phyloP scores from a whole-genome alignment of 2,329 filamentous ascomycete species.

The Trichoderma sp. region DNA sequence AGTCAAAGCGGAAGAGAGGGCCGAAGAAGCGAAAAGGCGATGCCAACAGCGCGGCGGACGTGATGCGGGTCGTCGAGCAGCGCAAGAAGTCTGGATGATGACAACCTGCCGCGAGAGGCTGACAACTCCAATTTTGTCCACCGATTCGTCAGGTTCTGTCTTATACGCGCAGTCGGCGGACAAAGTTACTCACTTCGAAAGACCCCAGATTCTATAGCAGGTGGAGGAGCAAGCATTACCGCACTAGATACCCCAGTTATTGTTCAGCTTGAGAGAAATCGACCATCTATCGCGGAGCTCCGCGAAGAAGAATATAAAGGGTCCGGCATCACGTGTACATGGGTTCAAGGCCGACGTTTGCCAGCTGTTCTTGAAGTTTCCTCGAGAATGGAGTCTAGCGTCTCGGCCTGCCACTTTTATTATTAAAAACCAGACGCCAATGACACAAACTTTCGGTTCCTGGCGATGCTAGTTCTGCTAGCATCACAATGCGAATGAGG shows the following conservation, averaged over 20 bases:
- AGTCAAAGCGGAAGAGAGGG: slow-evolving; percentile 68
- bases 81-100: slow-evolving; percentile 43
- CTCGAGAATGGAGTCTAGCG: slow-evolving; percentile 2
- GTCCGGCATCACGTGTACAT: neutral
- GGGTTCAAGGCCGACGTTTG: slow-evolving; percentile 4
- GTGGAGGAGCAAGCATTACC: neutral
- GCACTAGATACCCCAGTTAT: slow-evolving; percentile 17
- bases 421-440: slow-evolving; percentile 24
- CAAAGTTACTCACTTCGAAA: neutral
- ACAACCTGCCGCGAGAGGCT: slow-evolving; percentile 16
- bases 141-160: neutral
- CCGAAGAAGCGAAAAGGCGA: slow-evolving; percentile 78
- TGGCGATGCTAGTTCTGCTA: slow-evolving; percentile 21
- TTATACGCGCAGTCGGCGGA: slow-evolving; percentile 5
- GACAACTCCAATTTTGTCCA: neutral
- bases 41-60: slow-evolving; percentile 77
- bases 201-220: neutral
- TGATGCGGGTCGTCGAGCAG: slow-evolving; percentile 75
- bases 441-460: slow-evolving; percentile 28
- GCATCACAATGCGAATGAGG: slow-evolving; percentile 14
- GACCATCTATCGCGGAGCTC: slow-evolving; percentile 22
- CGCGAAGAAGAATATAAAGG: neutral
- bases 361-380: slow-evolving; percentile 2
- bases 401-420: neutral
- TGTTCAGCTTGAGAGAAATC: slow-evolving; percentile 1